These are phyloP conservation scores for Ceratocystis colombiana DNA, from an alignment of 2,329 filamentous ascomycete genomes.

Conservation along the genomic window DNA sequence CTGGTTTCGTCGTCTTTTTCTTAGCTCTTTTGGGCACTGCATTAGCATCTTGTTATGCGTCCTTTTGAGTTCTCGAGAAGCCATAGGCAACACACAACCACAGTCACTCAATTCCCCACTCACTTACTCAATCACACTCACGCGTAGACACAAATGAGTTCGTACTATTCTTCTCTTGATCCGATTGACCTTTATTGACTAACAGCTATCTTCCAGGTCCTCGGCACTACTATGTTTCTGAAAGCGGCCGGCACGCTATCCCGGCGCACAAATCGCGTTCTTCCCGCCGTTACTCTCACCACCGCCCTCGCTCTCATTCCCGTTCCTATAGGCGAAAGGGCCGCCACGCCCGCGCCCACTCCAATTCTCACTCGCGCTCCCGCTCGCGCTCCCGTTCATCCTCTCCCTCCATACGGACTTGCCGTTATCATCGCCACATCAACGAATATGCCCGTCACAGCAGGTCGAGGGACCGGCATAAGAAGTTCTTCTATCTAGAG, in stretches of 20 bases:
- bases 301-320: neutral
- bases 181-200: neutral
- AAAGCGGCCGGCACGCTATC: neutral
- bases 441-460: neutral
- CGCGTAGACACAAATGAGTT: neutral
- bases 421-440: neutral
- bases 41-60: no score
- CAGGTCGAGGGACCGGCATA: neutral
- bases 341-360: neutral
- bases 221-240: slow-evolving; percentile 9
- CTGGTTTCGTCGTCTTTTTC: no score
- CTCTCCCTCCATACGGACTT: neutral
- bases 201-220: neutral
- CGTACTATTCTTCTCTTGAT: neutral
- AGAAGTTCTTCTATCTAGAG: neutral
- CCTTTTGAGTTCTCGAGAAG: no score
- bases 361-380: neutral
- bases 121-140: neutral
- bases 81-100: no score
- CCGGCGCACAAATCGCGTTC: neutral
- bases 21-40: no score
- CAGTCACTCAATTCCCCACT: neutral
- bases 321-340: neutral
- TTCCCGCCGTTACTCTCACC: neutral
- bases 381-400: neutral